Evolutionary conservation across 2,329 filamentous ascomycete species (phyloP), one percentile per base, ranked within the genome.

Genomic region (Davidsoniella virescens): DNA sequence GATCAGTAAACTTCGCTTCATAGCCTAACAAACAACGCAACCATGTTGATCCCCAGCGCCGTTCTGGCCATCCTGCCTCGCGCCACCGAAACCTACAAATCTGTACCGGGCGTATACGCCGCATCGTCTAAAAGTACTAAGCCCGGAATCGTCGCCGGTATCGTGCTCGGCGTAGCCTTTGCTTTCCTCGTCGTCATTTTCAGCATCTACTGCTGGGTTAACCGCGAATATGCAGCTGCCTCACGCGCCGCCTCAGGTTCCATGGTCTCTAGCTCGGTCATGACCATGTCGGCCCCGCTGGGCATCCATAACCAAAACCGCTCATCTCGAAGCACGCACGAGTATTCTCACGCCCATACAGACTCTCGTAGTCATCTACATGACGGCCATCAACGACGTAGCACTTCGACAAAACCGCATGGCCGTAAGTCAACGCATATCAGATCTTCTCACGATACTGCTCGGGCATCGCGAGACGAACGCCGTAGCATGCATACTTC

Each of bases 71-170:
- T 33, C 29, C 29, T 33, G 29, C 29, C 29, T 9, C 29, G 29
- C 17, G 54, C 55, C n/a, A 48, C 52, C 16, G 52, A 51, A 17
- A 50, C 52, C n/a, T 54, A 55, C 23, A 50, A 53, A 39, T 56
- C 56, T 44, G 54, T 54, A n/a, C 53, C 52, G 20, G 54, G 54
- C 45, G 53, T 54, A 16, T 54, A 54, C 45, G 54, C 54, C 40
- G 16, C 42, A 41, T 44, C 50, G 4, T 44, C 46, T 8, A 16
- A 43, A 25, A 37, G 36, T 23, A 36, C 44, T 9, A 45, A 49
- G 40, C 50, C 50, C 12, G 51, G 51, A 17, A 26, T 53, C 9
- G 51, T 53, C 44, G 47, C 48, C 33, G 51, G 47, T 6, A 50
- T 53, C 29, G 51, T 53, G 26, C 38, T 53, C 10, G 47, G 47